Conservation (phyloP, 2,329 filamentous ascomycete genomes). For the Ambrosiella cleistominuta region DNA sequence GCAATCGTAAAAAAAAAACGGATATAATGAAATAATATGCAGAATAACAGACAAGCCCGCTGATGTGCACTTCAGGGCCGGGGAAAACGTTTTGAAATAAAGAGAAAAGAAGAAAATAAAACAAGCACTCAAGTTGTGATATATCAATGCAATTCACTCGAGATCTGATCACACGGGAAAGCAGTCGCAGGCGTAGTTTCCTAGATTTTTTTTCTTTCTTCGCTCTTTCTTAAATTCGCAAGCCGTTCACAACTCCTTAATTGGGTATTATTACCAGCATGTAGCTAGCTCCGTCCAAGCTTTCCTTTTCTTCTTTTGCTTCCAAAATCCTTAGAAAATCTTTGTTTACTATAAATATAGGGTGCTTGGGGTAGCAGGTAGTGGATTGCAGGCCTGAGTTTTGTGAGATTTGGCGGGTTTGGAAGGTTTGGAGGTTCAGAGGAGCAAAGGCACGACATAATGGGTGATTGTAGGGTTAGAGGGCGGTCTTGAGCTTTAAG, state of each 20-base stretch:
- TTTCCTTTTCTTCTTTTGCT: no score
- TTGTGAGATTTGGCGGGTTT: not conserved
- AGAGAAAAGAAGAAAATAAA: constrained; percentile 5
- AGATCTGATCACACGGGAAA: not conserved
- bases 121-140: constrained; percentile 1
- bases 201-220: not conserved
- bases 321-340: no score
- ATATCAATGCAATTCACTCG: not conserved
- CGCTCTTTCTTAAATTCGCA: not conserved
- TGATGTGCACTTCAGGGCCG: not conserved
- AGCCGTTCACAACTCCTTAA: not conserved
- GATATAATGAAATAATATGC: no score
- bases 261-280: not conserved
- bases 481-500: no score
- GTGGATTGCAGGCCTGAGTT: not conserved
- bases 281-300: not conserved
- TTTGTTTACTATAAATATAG: not conserved
- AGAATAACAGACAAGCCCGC: no score
- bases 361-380: not conserved
- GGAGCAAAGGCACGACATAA: not conserved
- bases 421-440: not conserved
- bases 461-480: not conserved
- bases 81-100: constrained; percentile 5
- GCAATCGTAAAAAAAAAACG: no score
- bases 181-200: not conserved